Conservation (phyloP, 805 yeast species). For the Sungouiella thailandica region DNA sequence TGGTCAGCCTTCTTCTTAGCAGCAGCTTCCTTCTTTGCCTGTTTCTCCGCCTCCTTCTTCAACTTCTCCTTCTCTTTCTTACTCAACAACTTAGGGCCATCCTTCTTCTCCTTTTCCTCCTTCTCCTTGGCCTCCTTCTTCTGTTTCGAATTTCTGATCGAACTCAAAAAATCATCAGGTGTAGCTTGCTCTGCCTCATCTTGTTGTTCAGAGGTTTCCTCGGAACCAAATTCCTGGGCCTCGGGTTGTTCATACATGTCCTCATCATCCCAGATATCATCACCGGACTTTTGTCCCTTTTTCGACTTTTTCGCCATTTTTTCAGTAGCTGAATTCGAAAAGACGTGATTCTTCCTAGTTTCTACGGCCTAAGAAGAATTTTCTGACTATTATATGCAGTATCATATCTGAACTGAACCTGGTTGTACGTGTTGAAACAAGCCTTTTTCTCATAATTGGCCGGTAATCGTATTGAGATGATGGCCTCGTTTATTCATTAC, state of each 20-base stretch:
- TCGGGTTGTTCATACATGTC: conserved; percentile 42
- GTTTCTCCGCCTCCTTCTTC: conserved; percentile 89
- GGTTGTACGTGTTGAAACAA: too few species aligned
- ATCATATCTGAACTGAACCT: too few species aligned
- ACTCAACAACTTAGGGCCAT: conserved; percentile 72
- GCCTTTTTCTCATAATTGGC: too few species aligned
- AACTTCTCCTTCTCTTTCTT: conserved; percentile 95
- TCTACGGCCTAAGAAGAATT: too few species aligned
- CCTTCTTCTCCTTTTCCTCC: conserved; percentile 45
- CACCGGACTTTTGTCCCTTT: conserved; percentile 58
- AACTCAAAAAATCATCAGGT: conserved; percentile 64
- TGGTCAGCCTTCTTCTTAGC: conserved; percentile 75
- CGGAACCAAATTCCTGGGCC: conserved; percentile 30
- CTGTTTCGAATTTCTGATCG: conserved; percentile 73
- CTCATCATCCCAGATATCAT: conserved; percentile 79
- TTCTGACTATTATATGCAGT: too few species aligned
- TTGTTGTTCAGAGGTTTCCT: conserved; percentile 10
- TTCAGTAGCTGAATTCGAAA: too few species aligned
- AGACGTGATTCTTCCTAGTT: too few species aligned
- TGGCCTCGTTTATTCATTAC: too few species aligned
- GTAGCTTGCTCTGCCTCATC: conserved; percentile 6
- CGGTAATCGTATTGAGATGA: too few species aligned
- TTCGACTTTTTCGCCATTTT: conserved; percentile 47
- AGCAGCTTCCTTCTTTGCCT: conserved; percentile 84
- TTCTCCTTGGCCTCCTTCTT: conserved; percentile 69